These are phyloP conservation scores for Ilyonectria mors-panacis DNA, from an alignment of 2,329 filamentous ascomycete genomes.

Conservation along the genomic window DNA sequence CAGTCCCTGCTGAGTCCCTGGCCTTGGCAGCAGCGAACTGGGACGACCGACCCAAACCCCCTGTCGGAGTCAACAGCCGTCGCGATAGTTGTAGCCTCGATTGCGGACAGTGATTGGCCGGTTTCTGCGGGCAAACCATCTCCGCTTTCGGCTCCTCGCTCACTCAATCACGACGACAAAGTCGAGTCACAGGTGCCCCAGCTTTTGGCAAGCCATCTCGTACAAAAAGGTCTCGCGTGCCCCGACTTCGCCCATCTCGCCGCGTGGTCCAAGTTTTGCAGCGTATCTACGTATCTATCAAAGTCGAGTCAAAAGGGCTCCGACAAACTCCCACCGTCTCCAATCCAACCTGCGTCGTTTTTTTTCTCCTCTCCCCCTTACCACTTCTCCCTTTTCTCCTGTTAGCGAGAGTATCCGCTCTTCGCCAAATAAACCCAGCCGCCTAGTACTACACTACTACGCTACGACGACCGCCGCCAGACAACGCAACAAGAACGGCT, in stretches of 20 bases:
- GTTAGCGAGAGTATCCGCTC: slow-evolving; percentile 9
- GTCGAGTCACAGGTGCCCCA: slow-evolving; percentile 47
- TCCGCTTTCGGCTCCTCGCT: slow-evolving; percentile 50
- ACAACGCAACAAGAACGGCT: slow-evolving; percentile 6
- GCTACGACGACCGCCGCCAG: slow-evolving; percentile 10
- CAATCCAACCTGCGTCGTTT: background rate
- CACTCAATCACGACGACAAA: slow-evolving; percentile 44
- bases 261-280: slow-evolving; percentile 29
- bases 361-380: background rate
- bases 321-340: background rate
- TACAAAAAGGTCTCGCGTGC: slow-evolving; percentile 46
- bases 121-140: slow-evolving; percentile 40
- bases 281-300: slow-evolving; percentile 22
- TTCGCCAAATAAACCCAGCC: slow-evolving; percentile 1
- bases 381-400: slow-evolving; percentile 1
- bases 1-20: slow-evolving; percentile 23
- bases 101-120: slow-evolving; percentile 44
- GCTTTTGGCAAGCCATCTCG: slow-evolving; percentile 30
- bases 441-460: slow-evolving; percentile 5
- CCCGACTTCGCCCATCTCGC: slow-evolving; percentile 42
- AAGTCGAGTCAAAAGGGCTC: slow-evolving; percentile 1
- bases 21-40: slow-evolving; percentile 35
- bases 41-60: slow-evolving; percentile 21
- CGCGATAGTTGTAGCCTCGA: slow-evolving; percentile 43
- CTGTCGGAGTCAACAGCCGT: slow-evolving; percentile 11